These are phyloP conservation scores for Rhynchospora pubera DNA, from an alignment of 176 grass and related monocot genomes.

Conservation along the genomic window DNA sequence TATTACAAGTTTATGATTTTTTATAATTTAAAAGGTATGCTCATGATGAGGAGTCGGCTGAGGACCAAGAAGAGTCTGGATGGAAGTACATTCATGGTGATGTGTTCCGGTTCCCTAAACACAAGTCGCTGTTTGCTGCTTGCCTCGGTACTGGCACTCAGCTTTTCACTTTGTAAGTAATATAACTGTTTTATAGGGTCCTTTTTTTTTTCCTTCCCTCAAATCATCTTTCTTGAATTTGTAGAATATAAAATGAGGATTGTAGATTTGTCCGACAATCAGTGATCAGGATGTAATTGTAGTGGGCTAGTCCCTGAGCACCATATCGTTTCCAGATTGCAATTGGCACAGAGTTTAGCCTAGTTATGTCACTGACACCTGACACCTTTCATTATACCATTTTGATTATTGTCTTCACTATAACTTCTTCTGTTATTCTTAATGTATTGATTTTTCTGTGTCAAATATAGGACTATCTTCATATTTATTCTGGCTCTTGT, in stretches of 20 bases:
- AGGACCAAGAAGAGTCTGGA: constrained; percentile 94
- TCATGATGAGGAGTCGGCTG: constrained; percentile 90
- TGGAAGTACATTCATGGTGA: constrained; percentile 99
- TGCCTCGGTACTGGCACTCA: constrained; percentile 92
- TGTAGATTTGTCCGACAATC: background rate
- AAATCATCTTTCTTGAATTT: background rate
- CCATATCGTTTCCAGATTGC: background rate
- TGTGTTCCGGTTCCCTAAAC: constrained; percentile 83
- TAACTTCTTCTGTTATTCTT: background rate
- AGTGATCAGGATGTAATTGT: background rate
- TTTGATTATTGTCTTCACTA: background rate
- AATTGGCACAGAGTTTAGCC: background rate
- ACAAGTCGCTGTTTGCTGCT: constrained; percentile 88
- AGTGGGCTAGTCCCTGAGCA: background rate
- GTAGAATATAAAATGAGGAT: background rate
- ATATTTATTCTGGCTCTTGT: constrained; percentile 94
- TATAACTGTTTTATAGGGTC: background rate
- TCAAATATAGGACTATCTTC: constrained; percentile 66
- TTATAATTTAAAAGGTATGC: constrained; percentile 54
- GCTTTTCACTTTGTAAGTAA: constrained; percentile 80
- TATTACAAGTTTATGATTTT: background rate
- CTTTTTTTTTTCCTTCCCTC: background rate
- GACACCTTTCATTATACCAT: constrained; percentile 28
- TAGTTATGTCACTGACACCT: background rate
- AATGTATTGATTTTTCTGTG: background rate